Conservation (phyloP, 2,329 filamentous ascomycete genomes). For the Penicillium nordicum region DNA sequence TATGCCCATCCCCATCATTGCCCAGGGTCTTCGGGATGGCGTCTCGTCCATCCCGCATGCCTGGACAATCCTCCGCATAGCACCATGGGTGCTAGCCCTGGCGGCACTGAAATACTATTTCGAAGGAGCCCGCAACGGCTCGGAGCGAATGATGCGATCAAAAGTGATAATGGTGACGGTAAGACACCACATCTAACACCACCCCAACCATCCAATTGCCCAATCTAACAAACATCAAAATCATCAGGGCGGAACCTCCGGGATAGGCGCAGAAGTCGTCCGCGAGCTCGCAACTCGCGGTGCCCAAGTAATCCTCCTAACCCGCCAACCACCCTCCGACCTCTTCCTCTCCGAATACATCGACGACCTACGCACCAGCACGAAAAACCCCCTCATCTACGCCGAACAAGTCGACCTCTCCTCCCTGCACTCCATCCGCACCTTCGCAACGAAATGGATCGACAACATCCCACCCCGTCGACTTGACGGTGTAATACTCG, state of each 20-base stretch:
- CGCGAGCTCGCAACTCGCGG: conserved; percentile 73
- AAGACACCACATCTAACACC: conserved; percentile 22
- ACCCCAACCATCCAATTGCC: neutral
- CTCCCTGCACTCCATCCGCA: conserved; percentile 83
- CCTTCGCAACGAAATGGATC: conserved; percentile 96
- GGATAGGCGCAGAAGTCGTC: conserved; percentile 77
- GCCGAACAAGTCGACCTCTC: conserved; percentile 90
- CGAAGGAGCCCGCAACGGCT: conserved; percentile 67
- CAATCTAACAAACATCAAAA: conserved; percentile 11
- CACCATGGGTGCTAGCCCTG: conserved; percentile 52
- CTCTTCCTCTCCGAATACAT: conserved; percentile 91
- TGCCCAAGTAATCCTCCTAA: conserved; percentile 87
- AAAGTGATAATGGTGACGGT: conserved; percentile 92
- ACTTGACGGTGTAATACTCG: conserved; percentile 86
- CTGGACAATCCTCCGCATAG: conserved; percentile 51
- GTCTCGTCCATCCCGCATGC: conserved; percentile 53
- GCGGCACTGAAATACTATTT: conserved; percentile 70
- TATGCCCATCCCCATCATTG: conserved; percentile 63
- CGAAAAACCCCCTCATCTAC: conserved; percentile 84
- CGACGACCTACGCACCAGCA: conserved; percentile 73
- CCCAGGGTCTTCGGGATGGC: conserved; percentile 54
- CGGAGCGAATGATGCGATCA: conserved; percentile 84
- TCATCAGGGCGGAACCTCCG: conserved; percentile 76
- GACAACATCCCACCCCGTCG: conserved; percentile 87
- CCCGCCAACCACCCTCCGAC: conserved; percentile 74